Evolutionary conservation across 2,329 filamentous ascomycete genomes (phyloP).

Genomic region (Coleophoma eucalyptorum): DNA sequence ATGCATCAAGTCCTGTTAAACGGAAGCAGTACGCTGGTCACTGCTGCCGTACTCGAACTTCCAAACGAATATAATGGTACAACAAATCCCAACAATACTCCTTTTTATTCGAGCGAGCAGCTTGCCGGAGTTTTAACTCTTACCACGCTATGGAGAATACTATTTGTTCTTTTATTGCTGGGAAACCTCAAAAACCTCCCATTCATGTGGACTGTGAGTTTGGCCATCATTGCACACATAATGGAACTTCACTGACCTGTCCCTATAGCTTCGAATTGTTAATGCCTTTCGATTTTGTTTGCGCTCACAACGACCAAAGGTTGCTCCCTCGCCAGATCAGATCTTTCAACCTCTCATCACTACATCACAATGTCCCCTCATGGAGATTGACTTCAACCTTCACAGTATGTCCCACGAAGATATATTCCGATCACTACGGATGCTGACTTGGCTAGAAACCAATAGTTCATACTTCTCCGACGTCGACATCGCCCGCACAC

Average conservation of each 20-base stretch:
- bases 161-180: constrained; percentile 35
- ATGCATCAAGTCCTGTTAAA: background rate
- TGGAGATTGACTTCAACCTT: constrained; percentile 69
- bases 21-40: background rate
- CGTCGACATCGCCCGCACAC: constrained; percentile 63
- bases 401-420: constrained; percentile 43
- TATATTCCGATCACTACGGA: background rate
- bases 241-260: background rate
- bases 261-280: constrained; percentile 26
- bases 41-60: background rate
- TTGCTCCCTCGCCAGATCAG: constrained; percentile 41
- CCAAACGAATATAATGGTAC: background rate
- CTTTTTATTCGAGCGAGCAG: background rate
- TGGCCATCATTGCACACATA: background rate
- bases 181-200: constrained; percentile 57
- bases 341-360: constrained; percentile 63
- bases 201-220: constrained; percentile 57
- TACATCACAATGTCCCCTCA: constrained; percentile 53
- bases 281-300: constrained; percentile 39
- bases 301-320: constrained; percentile 36
- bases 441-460: constrained; percentile 34
- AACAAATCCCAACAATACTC: background rate
- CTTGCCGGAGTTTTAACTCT: constrained; percentile 18
- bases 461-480: constrained; percentile 70
- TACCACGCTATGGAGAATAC: constrained; percentile 26